A percentile compares a stretch with the other conserved stretches of the same genome.
Conservation (phyloP, 208 protist genomes). For the Acanthamoeba royreba region DNA sequence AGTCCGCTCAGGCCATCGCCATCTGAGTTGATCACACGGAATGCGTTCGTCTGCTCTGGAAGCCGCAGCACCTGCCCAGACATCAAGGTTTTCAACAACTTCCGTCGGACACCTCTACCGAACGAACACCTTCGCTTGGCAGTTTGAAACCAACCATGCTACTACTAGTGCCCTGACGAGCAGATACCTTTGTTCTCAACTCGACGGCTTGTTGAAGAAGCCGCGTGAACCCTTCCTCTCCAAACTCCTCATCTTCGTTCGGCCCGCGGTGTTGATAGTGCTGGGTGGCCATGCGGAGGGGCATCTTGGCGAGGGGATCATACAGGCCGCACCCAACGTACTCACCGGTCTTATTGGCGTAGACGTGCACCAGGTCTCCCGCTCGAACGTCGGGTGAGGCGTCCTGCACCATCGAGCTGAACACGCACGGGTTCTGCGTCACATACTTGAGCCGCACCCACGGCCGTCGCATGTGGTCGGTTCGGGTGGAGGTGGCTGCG, state of each 20-base stretch:
- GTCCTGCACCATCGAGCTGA: not conserved
- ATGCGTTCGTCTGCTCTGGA: not conserved
- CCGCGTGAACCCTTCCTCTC: not conserved
- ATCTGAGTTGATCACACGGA: constrained; percentile 5
- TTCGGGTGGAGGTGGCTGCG: no score
- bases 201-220: not conserved
- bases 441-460: constrained; percentile 16
- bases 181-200: not conserved
- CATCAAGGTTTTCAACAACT: not conserved
- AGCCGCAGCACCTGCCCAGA: not conserved
- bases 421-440: not conserved
- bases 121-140: not conserved
- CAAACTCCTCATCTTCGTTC: not conserved
- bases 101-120: not conserved
- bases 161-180: no score
- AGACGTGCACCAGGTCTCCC: constrained; percentile 10
- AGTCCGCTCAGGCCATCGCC: not conserved
- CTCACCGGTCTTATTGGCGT: not conserved
- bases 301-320: not conserved
- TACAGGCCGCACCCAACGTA: constrained; percentile 13
- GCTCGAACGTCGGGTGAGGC: not conserved
- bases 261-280: not conserved
- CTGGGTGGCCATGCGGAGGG: not conserved
- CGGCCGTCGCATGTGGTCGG: not conserved
- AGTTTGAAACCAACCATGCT: no score